Evolutionary conservation across 2,329 filamentous ascomycete species (phyloP), one percentile per base, ranked within the genome.

Genomic region (Setomelanomma holmii): DNA sequence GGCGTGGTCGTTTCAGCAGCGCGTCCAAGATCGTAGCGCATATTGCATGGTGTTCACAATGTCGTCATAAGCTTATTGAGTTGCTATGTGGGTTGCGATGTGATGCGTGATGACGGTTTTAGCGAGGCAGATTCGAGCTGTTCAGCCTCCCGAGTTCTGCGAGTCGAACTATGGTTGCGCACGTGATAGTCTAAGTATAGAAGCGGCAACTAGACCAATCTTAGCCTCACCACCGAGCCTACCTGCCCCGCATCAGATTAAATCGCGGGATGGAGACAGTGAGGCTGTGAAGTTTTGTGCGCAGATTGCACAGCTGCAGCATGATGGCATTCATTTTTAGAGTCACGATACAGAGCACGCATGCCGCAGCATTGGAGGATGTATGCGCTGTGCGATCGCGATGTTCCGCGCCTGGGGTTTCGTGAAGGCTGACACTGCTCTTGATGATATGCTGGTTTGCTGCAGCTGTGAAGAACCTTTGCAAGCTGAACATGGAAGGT

Each of bases 41-140:
- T 23, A 58, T 46, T 48, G 36, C 40, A 40, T 41, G 38, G 35
- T 41, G 44, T 36, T 33, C 7, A 38, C 39, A 38, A 45, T 55
- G 46, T 41, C 51, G 51, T 60, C 56, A 58, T 55, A 22, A 23
- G 8, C 5, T 30, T 16, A 40, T 21, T 21, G 19, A 22, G 40
- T 40, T 19, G 44, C 36, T 21, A 44, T 19, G 38, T 43, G 41
- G 41, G 22, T 40, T 8, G 17, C n/a, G 34, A 38, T 19, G 34
- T 38, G 42, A 45, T 20, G 30, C 12, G 51, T 40, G 34, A 39
- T 49, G 52, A 54, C 43, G 41, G 50, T 54, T 59, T 54, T 59
- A 45, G 56, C 58, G 56, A 61, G 58, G 58, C 58, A 61, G 58
- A 61, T 35, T 58, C 14, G 45, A 40, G 33, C 17, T 27, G 43